Evolutionary conservation across 106 monocot genomes (phyloP).

Genomic region (Hemerocallis citrina): DNA sequence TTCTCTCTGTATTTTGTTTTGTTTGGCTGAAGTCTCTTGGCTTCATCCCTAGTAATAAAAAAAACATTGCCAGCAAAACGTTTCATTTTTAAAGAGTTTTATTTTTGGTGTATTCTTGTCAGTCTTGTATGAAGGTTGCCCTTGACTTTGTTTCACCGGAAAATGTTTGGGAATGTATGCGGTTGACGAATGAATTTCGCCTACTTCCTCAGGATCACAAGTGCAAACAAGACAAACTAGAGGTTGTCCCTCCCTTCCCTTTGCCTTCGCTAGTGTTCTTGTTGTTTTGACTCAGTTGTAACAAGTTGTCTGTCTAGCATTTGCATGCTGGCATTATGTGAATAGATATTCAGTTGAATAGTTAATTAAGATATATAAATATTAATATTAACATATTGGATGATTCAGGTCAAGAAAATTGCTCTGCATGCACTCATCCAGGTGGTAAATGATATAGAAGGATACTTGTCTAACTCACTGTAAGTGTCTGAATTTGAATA

Average conservation of each 20-base stretch:
- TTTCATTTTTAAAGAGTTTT: no score
- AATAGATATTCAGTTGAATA: no score
- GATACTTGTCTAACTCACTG: not conserved
- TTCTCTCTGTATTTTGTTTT: no score
- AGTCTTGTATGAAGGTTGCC: slow-evolving; percentile 95
- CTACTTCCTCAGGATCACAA: slow-evolving; percentile 60
- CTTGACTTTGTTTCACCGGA: slow-evolving; percentile 91
- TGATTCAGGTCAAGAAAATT: slow-evolving; percentile 24
- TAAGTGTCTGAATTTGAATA: no score
- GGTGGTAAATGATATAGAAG: not conserved
- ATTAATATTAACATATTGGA: not conserved
- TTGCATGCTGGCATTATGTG: no score
- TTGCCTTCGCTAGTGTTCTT: no score
- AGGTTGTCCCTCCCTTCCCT: no score
- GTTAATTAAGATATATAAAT: not conserved
- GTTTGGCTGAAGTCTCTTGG: no score
- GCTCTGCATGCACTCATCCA: slow-evolving; percentile 14
- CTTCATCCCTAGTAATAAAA: no score
- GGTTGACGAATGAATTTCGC: slow-evolving; percentile 71
- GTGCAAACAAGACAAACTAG: slow-evolving; percentile 79
- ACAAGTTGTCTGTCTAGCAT: not conserved
- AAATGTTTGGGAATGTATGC: slow-evolving; percentile 59
- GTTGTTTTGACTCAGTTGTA: not conserved
- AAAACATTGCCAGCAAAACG: no score
- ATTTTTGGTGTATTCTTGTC: no score